phyloP scores from a whole-genome alignment of 2,329 filamentous ascomycete genomes.

The Nemania sp. region DNA sequence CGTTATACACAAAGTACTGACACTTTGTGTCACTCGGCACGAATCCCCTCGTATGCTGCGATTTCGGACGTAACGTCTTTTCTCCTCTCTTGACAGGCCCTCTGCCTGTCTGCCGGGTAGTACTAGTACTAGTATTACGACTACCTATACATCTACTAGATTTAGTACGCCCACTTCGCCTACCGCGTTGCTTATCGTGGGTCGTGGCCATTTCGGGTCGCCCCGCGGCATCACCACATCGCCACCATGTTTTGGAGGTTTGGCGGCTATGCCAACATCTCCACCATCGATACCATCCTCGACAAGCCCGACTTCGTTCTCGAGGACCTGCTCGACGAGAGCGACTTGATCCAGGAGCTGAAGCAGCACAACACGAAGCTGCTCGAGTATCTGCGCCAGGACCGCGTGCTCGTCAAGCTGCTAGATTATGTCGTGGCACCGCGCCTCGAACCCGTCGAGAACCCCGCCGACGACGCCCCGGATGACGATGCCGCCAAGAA shows the following conservation, averaged over 20 bases:
- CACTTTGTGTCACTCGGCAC: too few species aligned
- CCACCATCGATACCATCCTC: conserved; percentile 92
- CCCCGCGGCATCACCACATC: conserved; percentile 28
- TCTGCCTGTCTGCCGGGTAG: too few species aligned
- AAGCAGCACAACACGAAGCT: conserved; percentile 98
- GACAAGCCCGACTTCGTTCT: conserved; percentile 95
- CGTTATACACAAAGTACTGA: too few species aligned
- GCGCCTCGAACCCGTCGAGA: conserved; percentile 61
- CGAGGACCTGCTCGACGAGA: conserved; percentile 94
- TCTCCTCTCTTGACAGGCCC: too few species aligned
- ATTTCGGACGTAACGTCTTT: too few species aligned
- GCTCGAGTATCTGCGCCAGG: conserved; percentile 91
- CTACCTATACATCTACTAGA: too few species aligned
- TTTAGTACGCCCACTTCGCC: neutral
- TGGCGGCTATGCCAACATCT: conserved; percentile 97
- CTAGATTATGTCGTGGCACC: conserved; percentile 91
- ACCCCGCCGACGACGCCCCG: conserved; percentile 49
- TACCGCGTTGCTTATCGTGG: neutral
- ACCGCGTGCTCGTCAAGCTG: conserved; percentile 79
- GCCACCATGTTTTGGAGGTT: conserved; percentile 99
- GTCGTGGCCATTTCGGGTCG: neutral
- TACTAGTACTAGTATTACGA: too few species aligned
- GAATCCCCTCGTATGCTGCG: too few species aligned
- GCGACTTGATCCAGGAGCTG: conserved; percentile 93
- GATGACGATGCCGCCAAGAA: conserved; percentile 44